phyloP scores from a whole-genome alignment of 139 green algal genomes.

The Choricystis sp. region DNA sequence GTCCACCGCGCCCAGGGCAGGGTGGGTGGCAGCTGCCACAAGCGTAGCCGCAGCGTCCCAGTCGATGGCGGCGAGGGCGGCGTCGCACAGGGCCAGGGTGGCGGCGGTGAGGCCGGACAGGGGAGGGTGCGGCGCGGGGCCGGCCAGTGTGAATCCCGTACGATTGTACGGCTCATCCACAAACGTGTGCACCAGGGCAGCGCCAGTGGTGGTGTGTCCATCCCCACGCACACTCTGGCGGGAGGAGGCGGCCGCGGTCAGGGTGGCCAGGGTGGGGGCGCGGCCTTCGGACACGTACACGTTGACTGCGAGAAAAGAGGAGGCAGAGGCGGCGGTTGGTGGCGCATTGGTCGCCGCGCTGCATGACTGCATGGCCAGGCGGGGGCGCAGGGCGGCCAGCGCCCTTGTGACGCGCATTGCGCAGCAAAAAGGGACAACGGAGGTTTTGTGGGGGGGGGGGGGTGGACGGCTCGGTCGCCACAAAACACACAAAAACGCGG shows the following conservation, averaged over 20 bases:
- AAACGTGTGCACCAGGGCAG: conserved; percentile 22
- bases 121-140: background rate
- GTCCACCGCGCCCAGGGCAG: conserved; percentile 44
- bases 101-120: conserved; percentile 9
- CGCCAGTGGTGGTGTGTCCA: conserved; percentile 2
- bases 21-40: conserved; percentile 32
- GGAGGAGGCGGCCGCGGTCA: background rate
- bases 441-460: too few relatives aligned
- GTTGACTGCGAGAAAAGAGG: background rate
- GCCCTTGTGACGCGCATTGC: too few relatives aligned
- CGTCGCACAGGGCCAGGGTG: conserved; percentile 9
- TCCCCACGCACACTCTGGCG: too few relatives aligned
- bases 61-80: conserved; percentile 26
- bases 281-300: background rate
- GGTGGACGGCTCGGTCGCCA: too few relatives aligned
- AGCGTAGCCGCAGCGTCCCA: conserved; percentile 7
- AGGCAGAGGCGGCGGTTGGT: background rate
- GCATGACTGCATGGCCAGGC: too few relatives aligned
- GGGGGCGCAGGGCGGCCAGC: too few relatives aligned
- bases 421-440: too few relatives aligned
- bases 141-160: conserved; percentile 34
- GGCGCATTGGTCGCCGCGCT: background rate
- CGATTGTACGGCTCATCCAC: conserved; percentile 44
- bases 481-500: too few relatives aligned
- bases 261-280: background rate